Base-by-base conservation (phyloP, 805 yeast genomes). In the Metschnikowia lunata region DNA sequence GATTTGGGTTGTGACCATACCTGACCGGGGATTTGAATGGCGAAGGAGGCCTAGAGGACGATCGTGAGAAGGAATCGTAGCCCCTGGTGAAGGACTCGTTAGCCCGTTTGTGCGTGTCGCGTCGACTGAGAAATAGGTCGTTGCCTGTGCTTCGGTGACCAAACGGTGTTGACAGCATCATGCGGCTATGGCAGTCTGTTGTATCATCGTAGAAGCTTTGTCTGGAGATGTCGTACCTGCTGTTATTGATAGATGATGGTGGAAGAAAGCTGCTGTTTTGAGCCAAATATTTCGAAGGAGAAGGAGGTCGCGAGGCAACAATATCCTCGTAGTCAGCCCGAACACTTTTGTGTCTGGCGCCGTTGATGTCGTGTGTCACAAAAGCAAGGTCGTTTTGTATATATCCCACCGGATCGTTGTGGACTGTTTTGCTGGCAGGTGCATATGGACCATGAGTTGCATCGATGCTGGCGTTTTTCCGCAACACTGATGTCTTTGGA, bases 391-490 rank as follows among this genome's bases (percentile, higher is more conserved):
- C 64, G 11, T 48, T 51, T 31, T 49, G 55, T 28, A 56, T 40
- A 34, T 58, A 58, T 23, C 57, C 57, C 15, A 39, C 42, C n/a
- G 43, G 29, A 30, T 57, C 60, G 28, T 54, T 54, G 37, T 55
- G 52, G 4, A 57, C 62, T 0, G 48, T 44, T 51, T 58, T 59
- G 18, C 53, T 52, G 40, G 61, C 62, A 18, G 62, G 61, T 35
- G 54, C 61, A 30, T 46, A 42, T 18, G 69, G 69, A 1, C 72
- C 74, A 28, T 43, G 46, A 2, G 83, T 77, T 2, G 85, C 81
- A 60, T 80, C 85, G 6, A 83, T 69, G 18, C 76, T 69, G 6
- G 76, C 88, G 52, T 85, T 88, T 51, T 80, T 76, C 37, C 72
- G 70, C 37, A 67, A 60, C 9, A 72, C 71, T 8, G 79, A 69